Percentiles rank a stretch among this genome's conserved stretches.
Conservation (phyloP, 1,139 yeast species). For the Suhomyces choctaworum region DNA sequence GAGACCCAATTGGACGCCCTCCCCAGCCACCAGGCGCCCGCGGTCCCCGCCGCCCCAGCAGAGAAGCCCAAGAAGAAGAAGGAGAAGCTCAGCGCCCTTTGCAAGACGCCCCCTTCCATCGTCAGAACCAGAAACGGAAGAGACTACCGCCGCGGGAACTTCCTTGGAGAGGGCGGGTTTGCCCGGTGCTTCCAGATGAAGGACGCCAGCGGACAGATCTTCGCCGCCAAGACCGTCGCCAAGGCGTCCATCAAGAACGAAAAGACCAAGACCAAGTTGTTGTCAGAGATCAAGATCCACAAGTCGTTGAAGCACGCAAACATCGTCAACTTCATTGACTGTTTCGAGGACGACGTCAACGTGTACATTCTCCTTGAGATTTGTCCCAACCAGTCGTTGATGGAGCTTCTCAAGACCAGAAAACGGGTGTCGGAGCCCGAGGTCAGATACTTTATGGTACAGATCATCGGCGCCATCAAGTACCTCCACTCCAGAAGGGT, state of each 20-base stretch:
- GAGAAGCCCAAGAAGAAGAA: conserved; percentile 50
- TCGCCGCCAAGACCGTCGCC: conserved; percentile 97
- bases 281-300: conserved; percentile 94
- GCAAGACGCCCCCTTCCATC: conserved; percentile 93
- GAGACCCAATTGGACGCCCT: conserved; percentile 26
- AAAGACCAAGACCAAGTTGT: conserved; percentile 83
- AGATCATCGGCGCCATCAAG: conserved; percentile 89
- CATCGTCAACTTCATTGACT: conserved; percentile 87
- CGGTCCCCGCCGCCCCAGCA: conserved; percentile 16
- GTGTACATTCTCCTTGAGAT: conserved; percentile 92
- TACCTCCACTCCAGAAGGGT: conserved; percentile 91
- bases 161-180: conserved; percentile 97
- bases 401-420: conserved; percentile 87
- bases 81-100: conserved; percentile 81
- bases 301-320: conserved; percentile 86
- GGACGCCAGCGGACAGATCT: conserved; percentile 81
- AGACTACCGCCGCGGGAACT: conserved; percentile 87
- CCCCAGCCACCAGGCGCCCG: conserved; percentile 15
- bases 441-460: conserved; percentile 86
- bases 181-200: conserved; percentile 98
- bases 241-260: conserved; percentile 90
- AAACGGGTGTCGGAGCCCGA: conserved; percentile 87
- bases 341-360: conserved; percentile 92
- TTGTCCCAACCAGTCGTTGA: conserved; percentile 88
- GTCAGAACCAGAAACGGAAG: conserved; percentile 85